Conservation (phyloP, 2,329 filamentous ascomycete species). For the Coleophoma crateriformis region DNA sequence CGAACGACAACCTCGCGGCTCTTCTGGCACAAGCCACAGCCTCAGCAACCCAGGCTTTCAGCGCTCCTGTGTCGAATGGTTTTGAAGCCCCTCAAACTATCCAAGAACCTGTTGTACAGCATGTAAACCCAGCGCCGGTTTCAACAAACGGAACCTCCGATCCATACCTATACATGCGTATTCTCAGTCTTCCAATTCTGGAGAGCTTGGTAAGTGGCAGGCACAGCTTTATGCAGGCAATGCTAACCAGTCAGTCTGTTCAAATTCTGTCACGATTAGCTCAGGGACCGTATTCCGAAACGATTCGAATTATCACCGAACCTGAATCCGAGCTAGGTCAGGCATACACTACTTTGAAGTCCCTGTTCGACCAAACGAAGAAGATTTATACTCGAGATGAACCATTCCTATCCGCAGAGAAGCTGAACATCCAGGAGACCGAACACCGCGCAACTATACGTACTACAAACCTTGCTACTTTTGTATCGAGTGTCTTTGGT, state of each 20-base stretch:
- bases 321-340: constrained; percentile 50
- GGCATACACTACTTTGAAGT: constrained; percentile 56
- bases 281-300: constrained; percentile 49
- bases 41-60: not conserved
- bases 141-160: constrained; percentile 10
- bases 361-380: constrained; percentile 58
- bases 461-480: constrained; percentile 60
- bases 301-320: constrained; percentile 49
- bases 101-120: not conserved
- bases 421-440: constrained; percentile 42
- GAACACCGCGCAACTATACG: constrained; percentile 53
- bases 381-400: constrained; percentile 50
- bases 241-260: constrained; percentile 37
- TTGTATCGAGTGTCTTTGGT: constrained; percentile 58
- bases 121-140: not conserved
- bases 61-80: not conserved
- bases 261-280: constrained; percentile 53
- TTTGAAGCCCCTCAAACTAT: not conserved
- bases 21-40: constrained; percentile 12
- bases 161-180: constrained; percentile 35
- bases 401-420: constrained; percentile 45
- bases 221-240: not conserved
- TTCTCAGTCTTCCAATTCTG: constrained; percentile 54
- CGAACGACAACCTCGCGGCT: constrained; percentile 8
- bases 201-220: constrained; percentile 48